A percentile compares a stretch with the other conserved stretches of the same genome.
phyloP scores from a whole-genome alignment of 345 rosid species.

The Eucalyptus regnans region DNA sequence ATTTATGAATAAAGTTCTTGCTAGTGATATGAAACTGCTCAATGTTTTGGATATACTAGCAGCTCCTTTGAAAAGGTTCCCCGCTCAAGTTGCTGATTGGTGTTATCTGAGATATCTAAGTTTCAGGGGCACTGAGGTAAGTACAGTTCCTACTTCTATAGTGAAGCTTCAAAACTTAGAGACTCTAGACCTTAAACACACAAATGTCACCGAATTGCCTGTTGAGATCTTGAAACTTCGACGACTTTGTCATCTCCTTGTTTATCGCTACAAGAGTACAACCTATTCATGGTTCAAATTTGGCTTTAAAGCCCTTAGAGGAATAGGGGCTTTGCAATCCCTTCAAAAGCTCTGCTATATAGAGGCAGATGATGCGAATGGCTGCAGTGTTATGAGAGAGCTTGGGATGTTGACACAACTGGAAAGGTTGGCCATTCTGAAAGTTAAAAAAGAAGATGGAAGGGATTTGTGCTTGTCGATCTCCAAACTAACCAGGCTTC shows the following conservation, averaged over 20 bases:
- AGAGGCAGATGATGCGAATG: no score
- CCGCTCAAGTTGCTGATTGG: no score
- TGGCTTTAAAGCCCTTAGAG: slow-evolving; percentile 8
- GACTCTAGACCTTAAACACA: slow-evolving; percentile 26
- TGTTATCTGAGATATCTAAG: no score
- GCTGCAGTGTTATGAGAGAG: not conserved
- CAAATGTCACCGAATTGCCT: slow-evolving; percentile 14
- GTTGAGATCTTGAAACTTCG: slow-evolving; percentile 14
- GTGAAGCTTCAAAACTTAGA: no score
- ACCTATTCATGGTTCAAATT: not conserved
- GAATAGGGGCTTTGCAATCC: slow-evolving; percentile 4
- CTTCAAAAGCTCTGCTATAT: no score
- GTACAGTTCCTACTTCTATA: no score
- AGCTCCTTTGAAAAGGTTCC: no score
- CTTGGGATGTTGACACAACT: slow-evolving; percentile 22
- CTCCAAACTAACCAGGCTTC: slow-evolving; percentile 7
- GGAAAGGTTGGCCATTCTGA: slow-evolving; percentile 18
- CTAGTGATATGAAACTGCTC: no score
- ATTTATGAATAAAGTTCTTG: no score
- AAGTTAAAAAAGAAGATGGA: slow-evolving; percentile 18
- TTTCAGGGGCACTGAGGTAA: no score
- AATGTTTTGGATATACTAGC: no score
- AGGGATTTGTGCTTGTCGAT: slow-evolving; percentile 11
- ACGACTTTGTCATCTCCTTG: slow-evolving; percentile 14
- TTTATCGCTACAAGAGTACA: slow-evolving; percentile 2